A percentile compares a stretch with the other conserved stretches of the same genome.
Conservation (phyloP, 306 rosid species). For the Pueraria montana region DNA sequence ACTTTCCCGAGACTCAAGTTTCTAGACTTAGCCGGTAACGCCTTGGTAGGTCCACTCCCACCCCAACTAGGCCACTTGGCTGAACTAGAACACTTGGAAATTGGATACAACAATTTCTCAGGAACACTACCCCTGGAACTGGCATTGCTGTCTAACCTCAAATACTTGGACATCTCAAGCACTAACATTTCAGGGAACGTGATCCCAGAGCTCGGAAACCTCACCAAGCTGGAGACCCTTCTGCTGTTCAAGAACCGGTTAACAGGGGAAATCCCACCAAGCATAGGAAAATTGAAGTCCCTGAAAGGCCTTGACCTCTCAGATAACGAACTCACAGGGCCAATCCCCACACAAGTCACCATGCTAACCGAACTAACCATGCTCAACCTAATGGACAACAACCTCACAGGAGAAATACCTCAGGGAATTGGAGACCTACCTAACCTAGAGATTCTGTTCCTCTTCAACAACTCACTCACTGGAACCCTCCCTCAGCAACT, state of each 20-base stretch:
- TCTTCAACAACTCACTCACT: slow-evolving; percentile 81
- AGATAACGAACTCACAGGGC: slow-evolving; percentile 75
- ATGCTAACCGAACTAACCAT: slow-evolving; percentile 54
- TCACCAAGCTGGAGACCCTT: slow-evolving; percentile 67
- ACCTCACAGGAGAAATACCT: slow-evolving; percentile 79
- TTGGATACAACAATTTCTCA: slow-evolving; percentile 80
- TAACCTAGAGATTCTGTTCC: slow-evolving; percentile 58
- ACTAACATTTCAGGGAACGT: slow-evolving; percentile 69
- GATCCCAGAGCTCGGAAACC: slow-evolving; percentile 72
- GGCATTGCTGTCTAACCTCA: slow-evolving; percentile 61
- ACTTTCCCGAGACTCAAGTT: slow-evolving; percentile 62
- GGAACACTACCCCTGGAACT: slow-evolving; percentile 71
- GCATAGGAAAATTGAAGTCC: slow-evolving; percentile 62
- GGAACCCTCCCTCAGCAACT: slow-evolving; percentile 78
- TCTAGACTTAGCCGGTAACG: slow-evolving; percentile 77
- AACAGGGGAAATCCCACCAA: slow-evolving; percentile 75
- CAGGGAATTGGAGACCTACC: slow-evolving; percentile 73
- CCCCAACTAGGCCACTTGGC: slow-evolving; percentile 63
- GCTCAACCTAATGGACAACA: slow-evolving; percentile 70
- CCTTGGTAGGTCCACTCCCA: slow-evolving; percentile 72
- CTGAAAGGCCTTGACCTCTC: slow-evolving; percentile 77
- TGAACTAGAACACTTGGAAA: slow-evolving; percentile 78
- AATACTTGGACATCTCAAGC: slow-evolving; percentile 75
- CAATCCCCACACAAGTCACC: slow-evolving; percentile 65
- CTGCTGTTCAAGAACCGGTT: slow-evolving; percentile 71